A percentile compares a stretch with the other conserved stretches of the same genome.
phyloP scores from a whole-genome alignment of 2,329 filamentous ascomycete species.

The Thelonectria rubi region DNA sequence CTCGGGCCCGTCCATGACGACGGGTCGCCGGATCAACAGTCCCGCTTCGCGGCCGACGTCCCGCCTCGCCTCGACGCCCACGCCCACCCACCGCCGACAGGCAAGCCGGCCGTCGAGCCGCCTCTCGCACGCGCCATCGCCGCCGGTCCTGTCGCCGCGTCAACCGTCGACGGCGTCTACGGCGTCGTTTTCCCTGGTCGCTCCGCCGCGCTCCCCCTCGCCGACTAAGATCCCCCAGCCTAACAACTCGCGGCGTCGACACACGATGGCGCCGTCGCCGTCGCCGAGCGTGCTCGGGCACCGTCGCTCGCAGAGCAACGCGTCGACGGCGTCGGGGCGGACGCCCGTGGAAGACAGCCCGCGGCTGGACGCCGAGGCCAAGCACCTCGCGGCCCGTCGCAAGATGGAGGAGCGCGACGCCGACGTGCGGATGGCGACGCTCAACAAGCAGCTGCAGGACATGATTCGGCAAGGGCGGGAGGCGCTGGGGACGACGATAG shows the following conservation, averaged over 20 bases:
- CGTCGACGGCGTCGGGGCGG: slow-evolving; percentile 53
- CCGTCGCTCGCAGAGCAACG: slow-evolving; percentile 56
- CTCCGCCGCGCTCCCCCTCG: slow-evolving; percentile 46
- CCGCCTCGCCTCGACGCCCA: slow-evolving; percentile 45
- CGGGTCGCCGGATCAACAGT: slow-evolving; percentile 56
- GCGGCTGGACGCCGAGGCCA: slow-evolving; percentile 71
- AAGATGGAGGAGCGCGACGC: slow-evolving; percentile 78
- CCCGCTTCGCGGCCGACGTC: slow-evolving; percentile 41
- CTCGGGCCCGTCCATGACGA: slow-evolving; percentile 45
- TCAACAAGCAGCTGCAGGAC: slow-evolving; percentile 81
- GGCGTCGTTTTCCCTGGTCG: slow-evolving; percentile 42
- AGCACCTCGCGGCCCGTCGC: slow-evolving; percentile 75
- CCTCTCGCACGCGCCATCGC: slow-evolving; percentile 51
- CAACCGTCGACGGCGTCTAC: slow-evolving; percentile 46
- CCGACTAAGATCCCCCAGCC: slow-evolving; percentile 56
- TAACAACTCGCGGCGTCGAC: slow-evolving; percentile 22
- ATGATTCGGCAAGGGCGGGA: slow-evolving; percentile 92
- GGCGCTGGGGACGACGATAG: slow-evolving; percentile 79
- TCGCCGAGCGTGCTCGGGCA: slow-evolving; percentile 41
- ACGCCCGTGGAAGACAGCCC: slow-evolving; percentile 52
- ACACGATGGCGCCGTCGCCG: slow-evolving; percentile 22
- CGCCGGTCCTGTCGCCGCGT: slow-evolving; percentile 29
- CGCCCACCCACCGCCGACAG: slow-evolving; percentile 36
- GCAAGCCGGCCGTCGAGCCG: slow-evolving; percentile 50
- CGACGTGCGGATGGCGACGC: slow-evolving; percentile 79